Evolutionary conservation across 2,329 filamentous ascomycete species (phyloP).

Genomic region (Fusarium sp.): DNA sequence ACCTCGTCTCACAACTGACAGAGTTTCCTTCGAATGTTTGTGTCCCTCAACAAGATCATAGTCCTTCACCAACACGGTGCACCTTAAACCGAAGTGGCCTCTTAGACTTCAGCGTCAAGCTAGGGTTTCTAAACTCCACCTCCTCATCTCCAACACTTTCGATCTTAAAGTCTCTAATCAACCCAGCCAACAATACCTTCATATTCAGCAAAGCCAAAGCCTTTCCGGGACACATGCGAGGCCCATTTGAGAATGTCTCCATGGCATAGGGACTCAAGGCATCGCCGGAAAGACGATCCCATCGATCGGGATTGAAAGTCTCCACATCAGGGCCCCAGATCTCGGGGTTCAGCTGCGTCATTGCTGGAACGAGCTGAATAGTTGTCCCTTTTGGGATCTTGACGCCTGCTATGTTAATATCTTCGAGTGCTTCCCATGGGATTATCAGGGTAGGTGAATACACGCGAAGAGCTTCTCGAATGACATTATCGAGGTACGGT

Average conservation of each 20-base stretch:
- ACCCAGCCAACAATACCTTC: not conserved
- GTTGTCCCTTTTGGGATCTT: conserved; percentile 15
- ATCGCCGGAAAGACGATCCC: not conserved
- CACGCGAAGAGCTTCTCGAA: conserved; percentile 14
- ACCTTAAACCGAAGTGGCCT: not conserved
- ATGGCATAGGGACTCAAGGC: conserved; percentile 1
- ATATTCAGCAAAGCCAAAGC: conserved; percentile 15
- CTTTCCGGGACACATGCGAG: conserved; percentile 24
- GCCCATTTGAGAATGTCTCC: conserved; percentile 10
- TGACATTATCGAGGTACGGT: conserved; percentile 11
- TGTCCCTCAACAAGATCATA: fast-evolving
- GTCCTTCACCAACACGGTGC: fast-evolving
- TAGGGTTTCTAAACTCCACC: conserved; percentile 8
- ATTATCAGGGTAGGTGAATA: conserved; percentile 9
- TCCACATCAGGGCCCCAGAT: conserved; percentile 14
- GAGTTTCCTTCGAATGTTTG: fast-evolving
- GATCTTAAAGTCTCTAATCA: conserved; percentile 9
- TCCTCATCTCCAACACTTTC: not conserved
- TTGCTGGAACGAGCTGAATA: conserved; percentile 5
- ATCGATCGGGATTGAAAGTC: not conserved
- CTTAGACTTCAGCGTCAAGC: conserved; percentile 5
- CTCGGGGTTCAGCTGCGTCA: conserved; percentile 13
- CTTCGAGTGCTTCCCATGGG: conserved; percentile 9
- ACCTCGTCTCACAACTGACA: fast-evolving
- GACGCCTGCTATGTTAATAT: not conserved